Evolutionary conservation across 352 stramenopile genomes (phyloP), one percentile per base, ranked within the genome.

Genomic region (Aphanomyces astaci): DNA sequence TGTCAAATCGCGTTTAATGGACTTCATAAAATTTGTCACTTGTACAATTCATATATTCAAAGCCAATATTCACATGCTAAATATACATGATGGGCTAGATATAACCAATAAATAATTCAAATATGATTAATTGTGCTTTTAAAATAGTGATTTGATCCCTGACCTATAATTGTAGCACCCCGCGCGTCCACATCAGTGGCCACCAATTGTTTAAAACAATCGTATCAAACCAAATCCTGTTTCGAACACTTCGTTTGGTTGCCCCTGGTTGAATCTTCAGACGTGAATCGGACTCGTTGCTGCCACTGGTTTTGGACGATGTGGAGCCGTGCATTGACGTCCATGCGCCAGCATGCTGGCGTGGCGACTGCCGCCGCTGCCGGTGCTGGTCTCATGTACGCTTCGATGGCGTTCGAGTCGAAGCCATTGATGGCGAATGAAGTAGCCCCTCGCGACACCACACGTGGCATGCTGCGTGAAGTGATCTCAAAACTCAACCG

Each of bases 401-500:
- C 39, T 22, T n/a, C 56, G 19, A 65, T 65, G 56, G n/a, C 24
- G 19, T 22, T 65, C 32, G 56, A 48, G 22, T 48, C 56, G 33
- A 53, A 46, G 56, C 56, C 56, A 24, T 51, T 65, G 32, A 43
- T 65, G 28, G 56, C 56, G 36, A 65, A 65, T 27, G 56, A 65
- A 53, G 40, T 69, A 15, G 11, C 43, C 7, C 48, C 31, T 24
- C 49, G 62, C 27, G 52, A 69, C 22, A 60, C 62, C 71, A 87
- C 81, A 46, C 79, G 88, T 56, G 73, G 80, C 43, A 88, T 89
- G 79, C 80, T 92, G 33, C 88, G 88, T 64, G 83, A 94, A 64
- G 84, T 92, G 24, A 79, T 94, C 51, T 74, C 86, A 64, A 94
- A 92, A 77, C 82, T 94, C 39, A 94, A 90, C 76, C 84, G 84